These are phyloP conservation scores for Cymbopogon flexuosus DNA, from an alignment of 202 grass and related monocot genomes.

Conservation along the genomic window DNA sequence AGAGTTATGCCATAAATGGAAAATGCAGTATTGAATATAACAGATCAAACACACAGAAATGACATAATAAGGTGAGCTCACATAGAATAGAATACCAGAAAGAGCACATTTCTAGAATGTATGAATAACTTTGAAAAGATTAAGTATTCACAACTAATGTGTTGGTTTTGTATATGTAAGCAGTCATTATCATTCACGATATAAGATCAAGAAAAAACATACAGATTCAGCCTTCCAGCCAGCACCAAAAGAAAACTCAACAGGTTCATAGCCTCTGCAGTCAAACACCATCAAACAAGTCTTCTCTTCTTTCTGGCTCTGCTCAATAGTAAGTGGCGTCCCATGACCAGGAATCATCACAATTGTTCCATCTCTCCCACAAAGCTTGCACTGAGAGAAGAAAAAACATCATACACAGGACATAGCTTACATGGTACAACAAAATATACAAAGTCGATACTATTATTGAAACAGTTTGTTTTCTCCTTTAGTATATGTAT, in stretches of 20 bases:
- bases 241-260: constrained; percentile 73
- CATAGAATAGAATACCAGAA: background rate
- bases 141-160: background rate
- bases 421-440: background rate
- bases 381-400: constrained; percentile 83
- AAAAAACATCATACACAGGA: constrained; percentile 3
- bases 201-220: constrained; percentile 24
- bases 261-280: constrained; percentile 82
- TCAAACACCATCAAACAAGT: constrained; percentile 85
- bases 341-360: constrained; percentile 83
- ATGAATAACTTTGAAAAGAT: background rate
- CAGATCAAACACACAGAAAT: background rate
- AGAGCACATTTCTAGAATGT: constrained; percentile 5
- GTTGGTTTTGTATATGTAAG: constrained; percentile 1
- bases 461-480: constrained; percentile 18
- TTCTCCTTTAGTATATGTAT: background rate
- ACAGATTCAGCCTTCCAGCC: constrained; percentile 92
- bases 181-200: constrained; percentile 1
- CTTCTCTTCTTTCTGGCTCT: constrained; percentile 53
- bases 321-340: constrained; percentile 56
- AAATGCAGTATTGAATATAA: background rate
- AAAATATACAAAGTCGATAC: background rate
- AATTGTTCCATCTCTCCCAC: constrained; percentile 79
- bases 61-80: background rate
- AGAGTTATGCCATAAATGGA: background rate